Conservation (phyloP, 208 protist species). For the Leishmania guyanensis region DNA sequence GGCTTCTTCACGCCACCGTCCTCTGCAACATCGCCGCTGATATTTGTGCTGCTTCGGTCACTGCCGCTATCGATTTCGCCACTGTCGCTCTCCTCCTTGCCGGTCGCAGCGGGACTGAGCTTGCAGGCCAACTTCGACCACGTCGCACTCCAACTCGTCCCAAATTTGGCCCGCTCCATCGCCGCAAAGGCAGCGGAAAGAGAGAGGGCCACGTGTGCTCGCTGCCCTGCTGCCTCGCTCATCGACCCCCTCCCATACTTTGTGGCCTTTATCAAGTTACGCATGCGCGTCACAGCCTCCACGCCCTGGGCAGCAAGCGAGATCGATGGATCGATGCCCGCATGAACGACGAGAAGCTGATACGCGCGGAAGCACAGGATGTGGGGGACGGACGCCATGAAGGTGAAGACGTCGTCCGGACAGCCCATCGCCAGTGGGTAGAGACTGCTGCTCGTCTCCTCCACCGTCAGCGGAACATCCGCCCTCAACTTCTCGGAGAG, state of each 20-base stretch:
- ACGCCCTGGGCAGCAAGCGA: slow-evolving; percentile 47
- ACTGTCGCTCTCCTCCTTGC: not conserved
- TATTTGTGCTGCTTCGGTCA: not conserved
- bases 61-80: not conserved
- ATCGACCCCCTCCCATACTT: slow-evolving; percentile 9
- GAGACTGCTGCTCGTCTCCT: slow-evolving; percentile 43
- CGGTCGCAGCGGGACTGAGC: not conserved
- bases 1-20: not conserved
- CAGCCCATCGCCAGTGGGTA: slow-evolving; percentile 47
- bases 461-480: slow-evolving; percentile 17
- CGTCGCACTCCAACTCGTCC: slow-evolving; percentile 49
- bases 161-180: slow-evolving; percentile 35
- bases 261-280: slow-evolving; percentile 38
- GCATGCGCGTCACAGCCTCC: slow-evolving; percentile 56
- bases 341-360: slow-evolving; percentile 73
- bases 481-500: slow-evolving; percentile 36
- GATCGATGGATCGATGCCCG: slow-evolving; percentile 56
- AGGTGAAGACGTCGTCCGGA: slow-evolving; percentile 55
- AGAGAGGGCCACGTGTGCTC: slow-evolving; percentile 28
- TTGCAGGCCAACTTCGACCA: slow-evolving; percentile 41
- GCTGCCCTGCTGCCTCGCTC: slow-evolving; percentile 1
- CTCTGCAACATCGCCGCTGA: not conserved
- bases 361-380: slow-evolving; percentile 62
- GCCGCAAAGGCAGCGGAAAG: slow-evolving; percentile 33
- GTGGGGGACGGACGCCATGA: slow-evolving; percentile 59